Percentiles rank a stretch among this genome's conserved stretches.
Conservation (phyloP, 2,329 filamentous ascomycete genomes). For the Zymoseptoria tritici region DNA sequence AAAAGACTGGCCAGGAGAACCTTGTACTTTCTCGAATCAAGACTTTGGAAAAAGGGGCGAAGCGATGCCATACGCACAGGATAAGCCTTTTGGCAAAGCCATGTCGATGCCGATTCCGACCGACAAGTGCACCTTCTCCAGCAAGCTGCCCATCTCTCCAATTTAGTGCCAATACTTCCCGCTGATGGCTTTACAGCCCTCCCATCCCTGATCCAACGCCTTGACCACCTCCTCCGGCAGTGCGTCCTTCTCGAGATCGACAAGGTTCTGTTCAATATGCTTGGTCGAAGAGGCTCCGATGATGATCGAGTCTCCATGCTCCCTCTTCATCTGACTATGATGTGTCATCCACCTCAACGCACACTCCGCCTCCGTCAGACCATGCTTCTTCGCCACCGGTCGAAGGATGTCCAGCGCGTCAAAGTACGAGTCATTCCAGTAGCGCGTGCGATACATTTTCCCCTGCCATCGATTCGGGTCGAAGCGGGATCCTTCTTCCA, state of each 20-base stretch:
- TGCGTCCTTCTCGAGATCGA: conserved; percentile 33
- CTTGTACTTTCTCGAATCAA: too few species aligned
- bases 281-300: conserved; percentile 32
- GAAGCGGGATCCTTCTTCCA: conserved; percentile 33
- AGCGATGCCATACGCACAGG: too few species aligned
- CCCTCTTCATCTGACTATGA: conserved; percentile 33
- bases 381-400: conserved; percentile 32
- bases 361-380: conserved; percentile 36
- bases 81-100: too few species aligned
- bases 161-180: conserved; percentile 7
- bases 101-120: too few species aligned
- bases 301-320: conserved; percentile 33
- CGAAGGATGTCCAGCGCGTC: conserved; percentile 37
- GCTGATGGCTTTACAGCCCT: conserved; percentile 7
- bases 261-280: conserved; percentile 36
- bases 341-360: conserved; percentile 42
- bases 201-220: conserved; percentile 34
- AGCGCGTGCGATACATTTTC: conserved; percentile 31
- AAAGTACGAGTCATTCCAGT: conserved; percentile 39
- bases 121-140: not conserved
- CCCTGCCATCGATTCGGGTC: conserved; percentile 37
- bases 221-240: conserved; percentile 35
- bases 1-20: too few species aligned
- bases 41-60: too few species aligned
- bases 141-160: not conserved